Evolutionary conservation across 106 monocot genomes (phyloP).

Genomic region (Acorus calamus): DNA sequence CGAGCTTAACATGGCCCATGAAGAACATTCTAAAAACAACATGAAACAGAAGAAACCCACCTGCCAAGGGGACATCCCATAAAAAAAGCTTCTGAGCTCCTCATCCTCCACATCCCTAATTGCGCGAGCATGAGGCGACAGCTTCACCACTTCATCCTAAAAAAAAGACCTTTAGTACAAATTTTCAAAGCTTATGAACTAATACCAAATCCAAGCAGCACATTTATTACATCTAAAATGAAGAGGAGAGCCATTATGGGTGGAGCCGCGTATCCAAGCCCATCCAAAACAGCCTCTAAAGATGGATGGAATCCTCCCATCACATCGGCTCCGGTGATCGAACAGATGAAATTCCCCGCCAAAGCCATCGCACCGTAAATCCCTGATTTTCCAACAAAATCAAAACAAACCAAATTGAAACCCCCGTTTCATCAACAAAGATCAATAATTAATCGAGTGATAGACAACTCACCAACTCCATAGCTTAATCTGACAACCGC

Average conservation of each 20-base stretch:
- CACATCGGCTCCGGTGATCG: slow-evolving; percentile 60
- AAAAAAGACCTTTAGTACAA: neutral
- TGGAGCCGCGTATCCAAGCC: slow-evolving; percentile 89
- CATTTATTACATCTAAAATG: slow-evolving; percentile 62
- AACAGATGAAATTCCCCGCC: slow-evolving; percentile 78
- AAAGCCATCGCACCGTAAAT: slow-evolving; percentile 89
- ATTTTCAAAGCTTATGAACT: neutral
- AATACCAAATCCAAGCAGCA: neutral
- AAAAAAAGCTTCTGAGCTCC: slow-evolving; percentile 11
- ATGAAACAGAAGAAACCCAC: neutral
- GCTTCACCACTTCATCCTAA: slow-evolving; percentile 95
- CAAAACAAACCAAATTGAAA: neutral
- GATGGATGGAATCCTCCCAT: slow-evolving; percentile 71
- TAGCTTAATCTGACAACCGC: slow-evolving; percentile 83
- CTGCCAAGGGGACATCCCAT: slow-evolving; percentile 44
- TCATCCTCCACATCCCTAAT: slow-evolving; percentile 92
- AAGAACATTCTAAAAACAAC: too few species aligned
- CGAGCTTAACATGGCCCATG: neutral
- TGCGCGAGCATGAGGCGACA: slow-evolving; percentile 92
- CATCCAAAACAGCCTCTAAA: slow-evolving; percentile 67
- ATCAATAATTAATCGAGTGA: neutral
- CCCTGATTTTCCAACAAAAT: slow-evolving; percentile 24
- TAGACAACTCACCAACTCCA: slow-evolving; percentile 48
- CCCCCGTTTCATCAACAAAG: neutral
- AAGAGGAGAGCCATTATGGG: slow-evolving; percentile 96